Base-by-base conservation (phyloP, 345 rosid genomes). In the Eucalyptus polybractea region DNA sequence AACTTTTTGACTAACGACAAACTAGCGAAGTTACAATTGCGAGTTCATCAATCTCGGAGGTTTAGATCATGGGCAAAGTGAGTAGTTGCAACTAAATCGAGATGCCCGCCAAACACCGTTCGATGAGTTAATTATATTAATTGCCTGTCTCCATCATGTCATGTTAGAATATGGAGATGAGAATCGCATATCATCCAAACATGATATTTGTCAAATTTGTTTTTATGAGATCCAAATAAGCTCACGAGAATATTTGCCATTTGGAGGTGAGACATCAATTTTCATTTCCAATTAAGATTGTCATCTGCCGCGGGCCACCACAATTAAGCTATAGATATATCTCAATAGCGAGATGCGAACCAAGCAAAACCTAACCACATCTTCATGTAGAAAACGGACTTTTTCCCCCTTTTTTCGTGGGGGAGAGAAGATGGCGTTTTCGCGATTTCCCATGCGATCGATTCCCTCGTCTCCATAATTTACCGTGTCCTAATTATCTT, bases 31-130 rank as follows among this genome's bases (percentile, higher is more conserved):
- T 1, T 37, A 72, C 8, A 5, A 21, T 3, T 10, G 8, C 25
- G 7, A 13, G 25, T 72, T 72, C 45, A 37, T 37, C 14, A 1
- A 33, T 9, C 81, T 33, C 44, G 2, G 5, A 33, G 25, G 7
- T 5, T 3, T 6, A 37, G 7, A 33, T 21, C 24, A 69, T 3
- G 12, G 25, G 25, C 24, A 69, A 11, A 37, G 6, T 10, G 45
- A 10, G 7, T 1, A 19, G 14, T 72, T 8, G 2, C 6, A 37
- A 33, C 44, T 72, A 12, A 1, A 33, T 8, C 0, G 7, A 33
- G 12, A 16, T 17, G 7, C 2, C 17, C 8, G 5, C 5, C 4
- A 29, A 8, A 62, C 8, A 13, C 37, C 0, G 3, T 29, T 29
- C 17, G 44, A 2, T 11, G 3, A 33, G 11, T 69, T 14, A 16